phyloP scores from a whole-genome alignment of 2,329 filamentous ascomycete species.

The Talaromyces islandicus region DNA sequence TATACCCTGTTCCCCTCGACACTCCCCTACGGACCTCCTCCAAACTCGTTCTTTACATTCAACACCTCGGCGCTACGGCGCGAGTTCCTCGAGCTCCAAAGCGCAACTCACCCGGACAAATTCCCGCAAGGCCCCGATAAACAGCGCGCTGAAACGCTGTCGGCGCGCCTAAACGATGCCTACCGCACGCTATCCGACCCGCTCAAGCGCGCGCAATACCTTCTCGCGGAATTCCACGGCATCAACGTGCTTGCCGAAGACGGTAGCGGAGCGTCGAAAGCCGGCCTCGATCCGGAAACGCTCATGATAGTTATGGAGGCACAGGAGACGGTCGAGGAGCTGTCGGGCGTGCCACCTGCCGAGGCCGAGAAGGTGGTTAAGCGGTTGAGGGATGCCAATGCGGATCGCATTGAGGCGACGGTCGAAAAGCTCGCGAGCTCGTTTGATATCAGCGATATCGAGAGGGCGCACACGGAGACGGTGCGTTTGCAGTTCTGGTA shows the following conservation, averaged over 20 bases:
- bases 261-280: conserved; percentile 54
- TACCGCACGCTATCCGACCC: conserved; percentile 80
- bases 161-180: conserved; percentile 80
- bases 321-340: conserved; percentile 65
- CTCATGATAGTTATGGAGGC: conserved; percentile 84
- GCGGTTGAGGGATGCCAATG: conserved; percentile 62
- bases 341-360: conserved; percentile 28
- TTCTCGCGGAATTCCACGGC: conserved; percentile 61
- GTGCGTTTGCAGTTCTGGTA: conserved; percentile 83
- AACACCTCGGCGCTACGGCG: conserved; percentile 63
- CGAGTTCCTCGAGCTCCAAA: conserved; percentile 84
- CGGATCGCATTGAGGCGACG: conserved; percentile 58
- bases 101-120: conserved; percentile 42
- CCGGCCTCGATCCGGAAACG: conserved; percentile 63
- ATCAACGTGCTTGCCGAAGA: conserved; percentile 71
- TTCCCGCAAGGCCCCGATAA: conserved; percentile 44
- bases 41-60: conserved; percentile 67
- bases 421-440: conserved; percentile 57
- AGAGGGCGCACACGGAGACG: conserved; percentile 63
- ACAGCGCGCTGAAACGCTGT: conserved; percentile 66
- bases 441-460: conserved; percentile 62
- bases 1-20: conserved; percentile 86
- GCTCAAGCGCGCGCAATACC: conserved; percentile 78
- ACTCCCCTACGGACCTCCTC: conserved; percentile 71
- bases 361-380: conserved; percentile 53